Base-by-base conservation (phyloP, 108 stramenopile species). In the Aurantiochytrium sp. region DNA sequence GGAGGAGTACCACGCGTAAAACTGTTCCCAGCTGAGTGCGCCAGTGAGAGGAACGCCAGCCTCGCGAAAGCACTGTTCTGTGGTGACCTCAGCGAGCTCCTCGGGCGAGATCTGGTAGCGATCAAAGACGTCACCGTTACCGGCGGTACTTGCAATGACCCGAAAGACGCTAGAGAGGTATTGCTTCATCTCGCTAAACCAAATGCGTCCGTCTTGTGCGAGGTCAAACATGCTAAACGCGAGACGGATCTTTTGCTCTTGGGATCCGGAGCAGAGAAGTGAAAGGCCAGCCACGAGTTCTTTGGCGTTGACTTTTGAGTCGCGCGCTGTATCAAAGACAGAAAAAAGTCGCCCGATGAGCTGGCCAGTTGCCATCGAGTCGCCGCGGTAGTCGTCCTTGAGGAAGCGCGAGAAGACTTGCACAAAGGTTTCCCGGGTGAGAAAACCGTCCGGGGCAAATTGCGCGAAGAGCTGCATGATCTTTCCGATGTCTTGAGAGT, bases 271-370 rank as follows among this genome's bases (percentile, higher is more conserved):
- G 88, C 76, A 69, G 53, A 91, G 91, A 4, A 91, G 59, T 49
- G 73, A 55, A 5, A 91, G 60, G 53, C 91, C 91, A 53, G 60
- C 43, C 25, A 44, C 87, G 60, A 91, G 89, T 55, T 91, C 91
- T 5, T 71, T 71, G 44, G 88, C 72, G 89, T 87, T 69, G 44
- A 89, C 89, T 5, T 19, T 23, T 4, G 44, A 72, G 55, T 18
- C 45, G 44, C 49, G 10, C 10, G 18, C 89, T 21, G n/a, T 28
- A 51, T 91, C 83, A 88, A 89, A 91, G 57, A 51, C 5, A 23
- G 58, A 47, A 72, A 89, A 91, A 55, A 91, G 51, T 4, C 58
- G 53, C 23, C 43, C 88, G 42, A 88, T 59, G 0, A 88, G 35
- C 43, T 83, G 49, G 10, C 28, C 59, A 29, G 18, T 58, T 12